Evolutionary conservation across 495 filamentous ascomycete genomes (phyloP).

Genomic region (Neurospora hispaniola): DNA sequence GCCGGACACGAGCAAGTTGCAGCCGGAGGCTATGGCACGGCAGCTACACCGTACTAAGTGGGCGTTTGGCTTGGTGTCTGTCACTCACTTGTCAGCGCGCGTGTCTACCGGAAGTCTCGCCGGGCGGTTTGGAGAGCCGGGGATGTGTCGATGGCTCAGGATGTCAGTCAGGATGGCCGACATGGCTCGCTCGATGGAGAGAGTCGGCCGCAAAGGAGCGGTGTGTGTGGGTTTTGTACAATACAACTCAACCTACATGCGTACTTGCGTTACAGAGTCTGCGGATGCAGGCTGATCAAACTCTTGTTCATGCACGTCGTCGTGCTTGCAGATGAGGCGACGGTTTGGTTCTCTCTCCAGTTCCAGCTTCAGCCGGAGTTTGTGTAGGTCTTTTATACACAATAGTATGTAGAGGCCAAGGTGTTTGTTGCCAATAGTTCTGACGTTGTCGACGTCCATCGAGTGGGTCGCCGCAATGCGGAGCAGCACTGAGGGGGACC

Average conservation of each 20-base stretch:
- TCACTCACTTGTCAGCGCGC: neutral
- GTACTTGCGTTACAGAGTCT: slow-evolving; percentile 1
- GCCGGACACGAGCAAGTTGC: neutral
- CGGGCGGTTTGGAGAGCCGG: neutral
- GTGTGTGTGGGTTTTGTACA: neutral
- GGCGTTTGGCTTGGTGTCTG: neutral
- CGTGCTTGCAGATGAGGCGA: neutral
- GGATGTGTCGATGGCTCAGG: neutral
- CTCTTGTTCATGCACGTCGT: neutral
- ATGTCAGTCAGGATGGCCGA: neutral
- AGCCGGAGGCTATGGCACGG: neutral
- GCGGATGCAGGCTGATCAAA: neutral
- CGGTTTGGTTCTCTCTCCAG: neutral
- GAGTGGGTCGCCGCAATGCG: neutral
- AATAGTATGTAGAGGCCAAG: neutral
- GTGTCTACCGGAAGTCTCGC: neutral
- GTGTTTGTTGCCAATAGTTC: neutral
- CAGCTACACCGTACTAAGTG: neutral
- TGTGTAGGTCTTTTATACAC: neutral
- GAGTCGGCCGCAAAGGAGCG: neutral
- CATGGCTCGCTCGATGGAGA: neutral
- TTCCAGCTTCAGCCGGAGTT: neutral
- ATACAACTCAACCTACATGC: slow-evolving; percentile 1
- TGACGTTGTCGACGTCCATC: neutral
- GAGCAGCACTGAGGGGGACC: neutral